Percentiles rank a stretch among this genome's conserved stretches.
These are phyloP conservation scores for Wickerhamiella musiphila DNA, from an alignment of 805 yeast species.

Conservation along the genomic window DNA sequence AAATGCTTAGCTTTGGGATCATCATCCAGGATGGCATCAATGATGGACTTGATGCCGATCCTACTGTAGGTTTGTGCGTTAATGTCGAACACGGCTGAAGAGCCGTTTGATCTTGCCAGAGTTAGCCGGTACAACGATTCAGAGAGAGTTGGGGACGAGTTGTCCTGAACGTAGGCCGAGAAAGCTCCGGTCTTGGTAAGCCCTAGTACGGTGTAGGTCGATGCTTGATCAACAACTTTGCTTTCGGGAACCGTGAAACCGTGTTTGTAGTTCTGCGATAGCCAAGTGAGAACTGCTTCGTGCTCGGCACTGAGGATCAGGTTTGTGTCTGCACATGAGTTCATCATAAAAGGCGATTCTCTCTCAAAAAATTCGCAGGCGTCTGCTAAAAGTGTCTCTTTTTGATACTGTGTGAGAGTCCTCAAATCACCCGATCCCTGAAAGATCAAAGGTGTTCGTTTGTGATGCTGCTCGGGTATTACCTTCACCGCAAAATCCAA, in stretches of 20 bases:
- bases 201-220: too few relatives aligned
- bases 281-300: conserved; percentile 56
- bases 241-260: conserved; percentile 29
- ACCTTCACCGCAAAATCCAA: conserved; percentile 31
- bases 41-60: too few relatives aligned
- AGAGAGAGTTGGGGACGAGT: too few relatives aligned
- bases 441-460: conserved; percentile 46
- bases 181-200: conserved; percentile 3
- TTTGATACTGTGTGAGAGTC: conserved; percentile 32
- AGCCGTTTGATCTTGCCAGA: conserved; percentile 2
- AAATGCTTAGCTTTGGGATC: too few relatives aligned
- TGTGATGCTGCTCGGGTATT: conserved; percentile 43
- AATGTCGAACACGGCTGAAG: conserved; percentile 4
- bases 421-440: conserved; percentile 62
- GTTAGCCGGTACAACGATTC: conserved; percentile 5
- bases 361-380: conserved; percentile 33
- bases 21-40: background rate
- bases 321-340: conserved; percentile 44
- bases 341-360: conserved; percentile 35
- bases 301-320: conserved; percentile 45
- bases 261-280: conserved; percentile 40
- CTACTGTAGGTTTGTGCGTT: conserved; percentile 1
- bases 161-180: conserved; percentile 2
- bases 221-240: conserved; percentile 19
- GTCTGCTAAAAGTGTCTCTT: conserved; percentile 27